Percentiles rank a stretch among this genome's conserved stretches.
Evolutionary conservation across 2,329 filamentous ascomycete genomes (phyloP).

Genomic region (Claviceps sp.): DNA sequence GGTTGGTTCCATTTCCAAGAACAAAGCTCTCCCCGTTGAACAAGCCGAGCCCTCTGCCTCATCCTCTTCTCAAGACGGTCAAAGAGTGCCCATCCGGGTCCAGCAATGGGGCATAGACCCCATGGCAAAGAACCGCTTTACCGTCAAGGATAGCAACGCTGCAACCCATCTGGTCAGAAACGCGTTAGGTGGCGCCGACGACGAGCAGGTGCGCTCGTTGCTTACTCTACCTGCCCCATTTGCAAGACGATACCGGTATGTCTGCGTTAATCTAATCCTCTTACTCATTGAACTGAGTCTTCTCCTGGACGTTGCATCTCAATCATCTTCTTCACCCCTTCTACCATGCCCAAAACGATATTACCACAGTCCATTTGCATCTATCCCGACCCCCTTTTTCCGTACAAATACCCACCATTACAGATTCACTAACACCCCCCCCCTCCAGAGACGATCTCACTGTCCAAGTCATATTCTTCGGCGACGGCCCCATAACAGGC

Average conservation of each 20-base stretch:
- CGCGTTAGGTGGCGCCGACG: constrained; percentile 82
- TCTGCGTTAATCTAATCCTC: neutral
- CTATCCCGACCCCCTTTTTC: neutral
- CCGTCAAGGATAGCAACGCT: constrained; percentile 89
- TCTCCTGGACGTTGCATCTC: no score
- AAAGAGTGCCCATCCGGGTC: constrained; percentile 77
- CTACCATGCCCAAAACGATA: neutral
- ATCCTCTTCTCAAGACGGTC: constrained; percentile 41
- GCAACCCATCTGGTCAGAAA: constrained; percentile 94
- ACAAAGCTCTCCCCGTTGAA: constrained; percentile 62
- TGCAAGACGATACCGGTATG: constrained; percentile 74
- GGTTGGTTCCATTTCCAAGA: constrained; percentile 31
- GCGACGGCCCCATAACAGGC: constrained; percentile 62
- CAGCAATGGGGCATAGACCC: constrained; percentile 79
- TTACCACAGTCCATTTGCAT: no score
- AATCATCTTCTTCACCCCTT: neutral
- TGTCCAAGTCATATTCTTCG: constrained; percentile 97
- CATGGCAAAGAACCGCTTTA: constrained; percentile 66
- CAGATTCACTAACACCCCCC: neutral
- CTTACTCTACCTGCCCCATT: constrained; percentile 86
- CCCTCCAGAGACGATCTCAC: constrained; percentile 72
- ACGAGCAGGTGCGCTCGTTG: constrained; percentile 84
- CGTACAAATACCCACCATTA: neutral
- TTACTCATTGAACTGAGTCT: no score
- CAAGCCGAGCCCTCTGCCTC: constrained; percentile 30